Evolutionary conservation across 140 eudicot species (phyloP).

Genomic region (Flaveria floridana): DNA sequence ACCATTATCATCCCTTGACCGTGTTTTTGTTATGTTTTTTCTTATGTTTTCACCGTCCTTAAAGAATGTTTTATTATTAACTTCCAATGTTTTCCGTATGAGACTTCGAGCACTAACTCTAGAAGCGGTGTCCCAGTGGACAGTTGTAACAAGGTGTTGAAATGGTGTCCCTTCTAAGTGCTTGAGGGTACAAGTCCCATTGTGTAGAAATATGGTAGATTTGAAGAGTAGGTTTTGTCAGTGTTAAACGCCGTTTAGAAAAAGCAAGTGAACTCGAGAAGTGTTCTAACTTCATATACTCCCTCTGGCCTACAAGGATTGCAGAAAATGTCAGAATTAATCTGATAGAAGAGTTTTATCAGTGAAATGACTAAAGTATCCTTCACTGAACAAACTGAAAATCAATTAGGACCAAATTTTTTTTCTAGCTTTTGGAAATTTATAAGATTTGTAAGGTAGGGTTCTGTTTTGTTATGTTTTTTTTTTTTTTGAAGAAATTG

Average conservation of each 20-base stretch:
- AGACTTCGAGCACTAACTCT: too few relatives aligned
- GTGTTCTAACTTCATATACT: background rate
- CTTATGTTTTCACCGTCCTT: too few relatives aligned
- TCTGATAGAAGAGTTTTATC: background rate
- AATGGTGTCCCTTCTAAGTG: too few relatives aligned
- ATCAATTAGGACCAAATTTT: background rate
- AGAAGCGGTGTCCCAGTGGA: too few relatives aligned
- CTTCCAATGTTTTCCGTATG: too few relatives aligned
- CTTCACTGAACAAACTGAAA: background rate
- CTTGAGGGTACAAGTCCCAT: too few relatives aligned
- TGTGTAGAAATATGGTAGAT: too few relatives aligned
- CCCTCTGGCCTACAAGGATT: background rate
- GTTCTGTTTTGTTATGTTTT: too few relatives aligned
- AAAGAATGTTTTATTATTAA: background rate
- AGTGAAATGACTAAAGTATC: background rate
- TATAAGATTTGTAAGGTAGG: background rate
- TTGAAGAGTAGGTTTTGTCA: too few relatives aligned
- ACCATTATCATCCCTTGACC: background rate
- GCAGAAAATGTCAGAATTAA: background rate
- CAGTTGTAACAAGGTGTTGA: too few relatives aligned
- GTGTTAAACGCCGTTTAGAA: too few relatives aligned
- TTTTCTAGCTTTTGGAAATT: constrained; percentile 10
- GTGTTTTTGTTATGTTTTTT: background rate
- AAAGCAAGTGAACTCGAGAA: background rate
- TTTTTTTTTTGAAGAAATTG: background rate